Evolutionary conservation across 352 stramenopile genomes (phyloP), one percentile per base, ranked within the genome.

Genomic region (Pythium brachiatum): DNA sequence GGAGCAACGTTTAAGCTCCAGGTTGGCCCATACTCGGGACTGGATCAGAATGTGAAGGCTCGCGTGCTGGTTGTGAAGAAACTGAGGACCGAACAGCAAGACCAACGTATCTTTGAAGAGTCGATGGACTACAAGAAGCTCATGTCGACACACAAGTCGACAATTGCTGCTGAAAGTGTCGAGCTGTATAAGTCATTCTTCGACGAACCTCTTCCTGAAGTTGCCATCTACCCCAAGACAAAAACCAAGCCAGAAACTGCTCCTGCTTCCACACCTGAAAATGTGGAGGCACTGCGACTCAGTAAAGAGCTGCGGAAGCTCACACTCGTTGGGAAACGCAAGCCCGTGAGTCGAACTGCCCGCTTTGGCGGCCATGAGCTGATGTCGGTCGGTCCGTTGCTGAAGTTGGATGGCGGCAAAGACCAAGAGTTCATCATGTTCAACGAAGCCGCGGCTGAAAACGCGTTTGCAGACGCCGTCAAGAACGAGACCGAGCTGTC

Each of bases 161-260:
- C 76, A 1, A 79, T 92, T 11, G 74, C 84, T 21, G n/a, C 63
- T 0, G 84, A 94, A 18, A 89, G 77, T 39, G 56, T 94, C 27
- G 79, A 90, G 55, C 57, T 94, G 11, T 94, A 94, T 68, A 86
- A 90, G 60, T 92, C 80, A 1, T 94, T 90, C 52, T 94, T 92
- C 38, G 78, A 88, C 41, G 82, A 90, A 25, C 70, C 86, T 15
- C 48, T 94, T 18, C 82, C 84, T 0, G 72, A 73, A 29, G 78
- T 89, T 27, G 64, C 73, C 23, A 85, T 89, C 16, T 88, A 85
- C 26, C 53, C 64, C 12, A 25, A 53, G 20, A 8, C 13, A 27
- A 44, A 21, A 2, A 16, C 52, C 56, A 68, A 34, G 29, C 13
- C 21, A 16, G 39, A 46, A 57, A 9, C 43, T 13, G 8, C 34